Percentiles rank a stretch among this genome's conserved stretches.
Conservation (phyloP, 2,329 filamentous ascomycete species). For the Epichloe glyceriae region DNA sequence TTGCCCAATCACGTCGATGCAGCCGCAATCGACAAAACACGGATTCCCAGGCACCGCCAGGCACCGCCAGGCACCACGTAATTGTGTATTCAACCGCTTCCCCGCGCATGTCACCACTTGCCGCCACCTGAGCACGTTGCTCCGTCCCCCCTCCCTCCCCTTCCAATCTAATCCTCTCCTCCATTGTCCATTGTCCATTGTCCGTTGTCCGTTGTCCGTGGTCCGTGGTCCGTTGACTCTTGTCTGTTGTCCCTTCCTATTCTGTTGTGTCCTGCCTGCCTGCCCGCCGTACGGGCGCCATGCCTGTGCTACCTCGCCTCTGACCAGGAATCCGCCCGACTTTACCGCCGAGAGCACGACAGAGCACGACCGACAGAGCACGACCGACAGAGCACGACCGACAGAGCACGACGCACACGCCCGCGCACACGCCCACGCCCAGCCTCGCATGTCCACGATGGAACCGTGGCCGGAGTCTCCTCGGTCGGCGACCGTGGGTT, state of each 20-base stretch:
- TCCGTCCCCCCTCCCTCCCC: neutral
- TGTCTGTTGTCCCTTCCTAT: neutral
- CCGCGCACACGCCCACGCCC: neutral
- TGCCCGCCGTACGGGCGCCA: conserved; percentile 2
- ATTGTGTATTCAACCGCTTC: neutral
- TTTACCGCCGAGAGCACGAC: conserved; percentile 6
- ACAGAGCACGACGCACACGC: neutral
- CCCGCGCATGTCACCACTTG: neutral
- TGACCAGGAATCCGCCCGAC: conserved; percentile 6
- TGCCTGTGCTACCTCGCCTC: conserved; percentile 5
- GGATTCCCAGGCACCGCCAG: too few relatives aligned
- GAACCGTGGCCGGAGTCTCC: conserved; percentile 20
- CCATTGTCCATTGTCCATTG: too few relatives aligned
- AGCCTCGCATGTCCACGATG: conserved; percentile 8
- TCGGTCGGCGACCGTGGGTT: conserved; percentile 14
- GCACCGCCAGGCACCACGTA: too few relatives aligned
- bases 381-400: conserved; percentile 3
- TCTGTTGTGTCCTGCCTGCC: neutral
- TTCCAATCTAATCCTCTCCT: too few relatives aligned
- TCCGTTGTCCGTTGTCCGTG: fast-evolving
- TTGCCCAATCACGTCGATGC: too few relatives aligned
- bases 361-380: neutral
- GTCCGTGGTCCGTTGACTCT: too few relatives aligned
- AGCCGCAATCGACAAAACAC: too few relatives aligned
- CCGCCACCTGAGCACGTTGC: neutral